phyloP scores from a whole-genome alignment of 2,329 filamentous ascomycete genomes.

The Parafenestella ontariensis region DNA sequence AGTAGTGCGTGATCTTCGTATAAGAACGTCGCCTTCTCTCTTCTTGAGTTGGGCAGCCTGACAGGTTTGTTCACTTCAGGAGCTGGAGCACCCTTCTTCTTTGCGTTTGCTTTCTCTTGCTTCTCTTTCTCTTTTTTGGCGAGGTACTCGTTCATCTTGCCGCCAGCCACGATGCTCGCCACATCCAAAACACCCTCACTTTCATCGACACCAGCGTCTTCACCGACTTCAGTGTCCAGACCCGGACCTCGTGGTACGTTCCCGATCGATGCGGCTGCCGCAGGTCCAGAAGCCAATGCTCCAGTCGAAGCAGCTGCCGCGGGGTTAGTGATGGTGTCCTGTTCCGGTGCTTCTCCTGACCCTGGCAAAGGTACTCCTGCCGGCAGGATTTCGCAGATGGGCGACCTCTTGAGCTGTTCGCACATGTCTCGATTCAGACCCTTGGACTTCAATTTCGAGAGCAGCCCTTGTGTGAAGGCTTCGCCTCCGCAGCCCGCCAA shows the following conservation, averaged over 20 bases:
- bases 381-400: constrained; percentile 68
- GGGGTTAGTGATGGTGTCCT: constrained; percentile 55
- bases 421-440: constrained; percentile 68
- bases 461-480: constrained; percentile 78
- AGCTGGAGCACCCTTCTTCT: constrained; percentile 66
- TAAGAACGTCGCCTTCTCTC: constrained; percentile 72
- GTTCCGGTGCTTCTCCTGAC: constrained; percentile 51
- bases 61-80: constrained; percentile 66
- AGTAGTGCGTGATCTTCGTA: constrained; percentile 71
- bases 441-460: constrained; percentile 68
- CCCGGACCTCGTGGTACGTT: constrained; percentile 62
- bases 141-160: constrained; percentile 81
- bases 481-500: constrained; percentile 80
- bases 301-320: constrained; percentile 65
- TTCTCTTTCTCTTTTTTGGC: constrained; percentile 85
- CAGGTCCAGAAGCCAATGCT: constrained; percentile 55
- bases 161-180: constrained; percentile 82
- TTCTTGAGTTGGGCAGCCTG: constrained; percentile 75
- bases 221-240: constrained; percentile 61
- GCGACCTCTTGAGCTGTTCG: constrained; percentile 69
- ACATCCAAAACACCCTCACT: constrained; percentile 82
- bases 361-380: constrained; percentile 62
- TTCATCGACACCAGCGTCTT: constrained; percentile 59
- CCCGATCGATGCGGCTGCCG: constrained; percentile 51
- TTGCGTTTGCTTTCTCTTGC: constrained; percentile 66